Conservation (phyloP, 2,329 filamentous ascomycete genomes). For the Alternaria infectoria region DNA sequence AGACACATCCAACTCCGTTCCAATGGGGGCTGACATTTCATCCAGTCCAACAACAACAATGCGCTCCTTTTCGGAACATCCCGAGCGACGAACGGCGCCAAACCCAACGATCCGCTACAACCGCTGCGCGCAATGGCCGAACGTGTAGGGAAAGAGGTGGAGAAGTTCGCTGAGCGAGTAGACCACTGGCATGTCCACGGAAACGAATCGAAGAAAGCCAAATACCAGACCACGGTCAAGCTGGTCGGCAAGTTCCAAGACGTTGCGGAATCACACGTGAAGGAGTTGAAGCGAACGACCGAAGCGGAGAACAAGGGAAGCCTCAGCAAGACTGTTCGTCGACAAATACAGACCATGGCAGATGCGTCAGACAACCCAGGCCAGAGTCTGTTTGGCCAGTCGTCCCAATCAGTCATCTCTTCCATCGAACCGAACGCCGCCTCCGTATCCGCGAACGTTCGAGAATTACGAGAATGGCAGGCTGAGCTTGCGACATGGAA, state of each 20-base stretch:
- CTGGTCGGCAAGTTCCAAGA: constrained; percentile 52
- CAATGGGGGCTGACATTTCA: not conserved
- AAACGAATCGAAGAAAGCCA: constrained; percentile 48
- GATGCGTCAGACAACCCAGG: constrained; percentile 19
- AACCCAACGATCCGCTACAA: constrained; percentile 57
- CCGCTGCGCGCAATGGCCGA: constrained; percentile 70
- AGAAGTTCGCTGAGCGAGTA: constrained; percentile 81
- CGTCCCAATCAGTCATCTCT: constrained; percentile 22
- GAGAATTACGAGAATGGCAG: constrained; percentile 71
- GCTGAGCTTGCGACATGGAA: constrained; percentile 92
- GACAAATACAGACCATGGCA: constrained; percentile 41
- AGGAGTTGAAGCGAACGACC: constrained; percentile 53
- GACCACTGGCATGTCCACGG: constrained; percentile 67
- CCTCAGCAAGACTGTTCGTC: constrained; percentile 39
- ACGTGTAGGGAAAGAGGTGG: constrained; percentile 78
- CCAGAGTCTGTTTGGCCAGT: constrained; percentile 23
- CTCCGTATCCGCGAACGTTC: constrained; percentile 46
- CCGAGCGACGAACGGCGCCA: constrained; percentile 18
- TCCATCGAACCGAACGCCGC: constrained; percentile 21
- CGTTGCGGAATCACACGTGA: constrained; percentile 60
- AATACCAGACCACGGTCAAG: constrained; percentile 58
- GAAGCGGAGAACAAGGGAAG: constrained; percentile 46
- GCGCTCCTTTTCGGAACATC: constrained; percentile 19
- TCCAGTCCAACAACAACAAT: constrained; percentile 18
- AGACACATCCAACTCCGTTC: not conserved